Conservation (phyloP, 805 yeast genomes). For the Starmera quercuum region DNA sequence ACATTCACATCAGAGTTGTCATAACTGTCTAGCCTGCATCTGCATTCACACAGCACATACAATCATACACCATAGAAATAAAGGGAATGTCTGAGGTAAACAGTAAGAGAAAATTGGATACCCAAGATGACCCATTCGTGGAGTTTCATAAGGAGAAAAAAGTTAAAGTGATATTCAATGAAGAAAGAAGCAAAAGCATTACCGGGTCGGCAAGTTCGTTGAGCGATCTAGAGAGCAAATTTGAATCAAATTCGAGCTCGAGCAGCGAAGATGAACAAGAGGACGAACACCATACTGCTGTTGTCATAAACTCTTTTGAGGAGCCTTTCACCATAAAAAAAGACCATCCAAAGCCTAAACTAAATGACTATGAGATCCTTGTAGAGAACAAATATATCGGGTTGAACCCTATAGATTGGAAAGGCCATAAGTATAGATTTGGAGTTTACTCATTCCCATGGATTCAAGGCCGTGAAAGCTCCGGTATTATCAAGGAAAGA, state of each 20-base stretch:
- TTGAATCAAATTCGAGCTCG: background rate
- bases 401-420: constrained; percentile 43
- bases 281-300: constrained; percentile 14
- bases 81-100: background rate
- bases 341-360: constrained; percentile 14
- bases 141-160: background rate
- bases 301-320: constrained; percentile 19
- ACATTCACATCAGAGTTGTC: no score
- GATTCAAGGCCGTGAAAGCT: constrained; percentile 41
- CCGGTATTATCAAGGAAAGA: constrained; percentile 29
- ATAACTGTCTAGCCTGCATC: no score
- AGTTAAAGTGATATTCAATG: background rate
- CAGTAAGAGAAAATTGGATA: background rate
- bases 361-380: constrained; percentile 22
- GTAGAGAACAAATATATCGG: constrained; percentile 30
- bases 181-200: background rate
- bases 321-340: constrained; percentile 16
- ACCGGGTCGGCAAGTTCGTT: background rate
- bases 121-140: constrained; percentile 1
- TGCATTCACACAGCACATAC: no score
- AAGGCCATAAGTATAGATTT: constrained; percentile 36
- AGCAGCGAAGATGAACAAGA: constrained; percentile 7
- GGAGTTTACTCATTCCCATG: constrained; percentile 42
- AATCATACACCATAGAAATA: background rate
- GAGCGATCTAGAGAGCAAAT: background rate